Conservation (phyloP, 345 rosid species). For the Alliaria petiolata region DNA sequence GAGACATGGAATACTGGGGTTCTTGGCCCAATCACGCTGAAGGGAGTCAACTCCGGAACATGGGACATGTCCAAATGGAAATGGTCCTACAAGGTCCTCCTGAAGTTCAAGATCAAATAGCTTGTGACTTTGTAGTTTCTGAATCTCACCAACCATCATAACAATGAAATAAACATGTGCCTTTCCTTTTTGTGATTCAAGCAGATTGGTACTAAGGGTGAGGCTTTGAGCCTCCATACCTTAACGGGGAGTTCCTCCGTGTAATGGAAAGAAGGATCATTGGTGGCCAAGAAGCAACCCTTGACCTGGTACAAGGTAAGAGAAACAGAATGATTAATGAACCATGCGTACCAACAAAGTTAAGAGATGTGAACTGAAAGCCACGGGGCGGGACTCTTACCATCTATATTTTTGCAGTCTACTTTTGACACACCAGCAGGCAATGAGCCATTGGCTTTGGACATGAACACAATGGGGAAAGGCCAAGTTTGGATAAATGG, state of each 20-base stretch:
- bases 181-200: neutral
- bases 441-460: constrained; percentile 32
- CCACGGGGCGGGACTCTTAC: neutral
- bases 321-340: neutral
- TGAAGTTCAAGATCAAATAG: constrained; percentile 1
- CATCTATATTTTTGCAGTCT: constrained; percentile 30
- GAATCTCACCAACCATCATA: neutral
- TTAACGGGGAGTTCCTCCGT: constrained; percentile 35
- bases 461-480: constrained; percentile 39
- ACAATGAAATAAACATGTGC: neutral
- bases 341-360: neutral
- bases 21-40: constrained; percentile 70
- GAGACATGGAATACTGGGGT: constrained; percentile 85
- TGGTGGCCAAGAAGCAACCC: constrained; percentile 39
- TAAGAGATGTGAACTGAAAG: neutral
- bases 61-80: constrained; percentile 68
- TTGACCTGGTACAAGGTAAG: constrained; percentile 87
- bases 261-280: constrained; percentile 53
- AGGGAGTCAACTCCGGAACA: constrained; percentile 62
- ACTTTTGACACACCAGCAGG: constrained; percentile 21
- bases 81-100: constrained; percentile 81
- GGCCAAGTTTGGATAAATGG: constrained; percentile 38
- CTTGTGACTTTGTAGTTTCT: too few species aligned
- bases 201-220: constrained; percentile 84
- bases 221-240: constrained; percentile 41